Evolutionary conservation across 768 basidiomycete genomes (phyloP), one percentile per base, ranked within the genome.

Genomic region (Suillus variegatus): DNA sequence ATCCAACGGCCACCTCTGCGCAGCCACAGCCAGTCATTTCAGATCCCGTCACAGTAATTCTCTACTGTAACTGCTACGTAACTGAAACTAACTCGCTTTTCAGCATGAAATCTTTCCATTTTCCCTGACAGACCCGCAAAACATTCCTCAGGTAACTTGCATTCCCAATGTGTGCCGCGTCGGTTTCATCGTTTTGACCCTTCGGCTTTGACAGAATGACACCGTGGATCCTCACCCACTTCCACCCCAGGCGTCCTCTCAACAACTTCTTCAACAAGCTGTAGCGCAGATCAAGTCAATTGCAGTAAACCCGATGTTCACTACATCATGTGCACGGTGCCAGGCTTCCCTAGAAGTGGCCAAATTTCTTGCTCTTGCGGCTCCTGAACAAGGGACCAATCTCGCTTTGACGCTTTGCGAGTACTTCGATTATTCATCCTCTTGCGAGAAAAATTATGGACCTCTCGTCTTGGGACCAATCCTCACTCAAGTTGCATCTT

Each of bases 11-110:
- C 40, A 92, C 91, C 2, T 84, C 84, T 14, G 85, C 82, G 1
- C 91, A 93, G 72, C 86, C 86, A 4, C 91, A 93, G 75, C 91
- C 91, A n/a, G 82, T 91, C 65, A 83, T 93, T 44, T 85, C 89
- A 16, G 91, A 93, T 72, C 88, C 89, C 10, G 84, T 91, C 40
- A 82, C 83, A 35, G 91, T 90, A 60, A 60, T 76, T 63, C 6
- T 8, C 43, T 7, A 60, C 10, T 58, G 10, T 43, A 14, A 41
- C 20, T 61, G 64, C 66, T 71, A 12, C 22, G 49, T 0, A 47
- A 14, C 35, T 44, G 7, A 7, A 28, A 25, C 35, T 65, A 22
- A 69, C 46, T 25, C 61, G 43, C 28, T 32, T 43, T 57, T 49
- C 14, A 90, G 89, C 84, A 88, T 71, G 69, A 81, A 69, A 81